Base-by-base conservation (phyloP, 208 protist genomes). In the Herpetomonas samuelpessoai region DNA sequence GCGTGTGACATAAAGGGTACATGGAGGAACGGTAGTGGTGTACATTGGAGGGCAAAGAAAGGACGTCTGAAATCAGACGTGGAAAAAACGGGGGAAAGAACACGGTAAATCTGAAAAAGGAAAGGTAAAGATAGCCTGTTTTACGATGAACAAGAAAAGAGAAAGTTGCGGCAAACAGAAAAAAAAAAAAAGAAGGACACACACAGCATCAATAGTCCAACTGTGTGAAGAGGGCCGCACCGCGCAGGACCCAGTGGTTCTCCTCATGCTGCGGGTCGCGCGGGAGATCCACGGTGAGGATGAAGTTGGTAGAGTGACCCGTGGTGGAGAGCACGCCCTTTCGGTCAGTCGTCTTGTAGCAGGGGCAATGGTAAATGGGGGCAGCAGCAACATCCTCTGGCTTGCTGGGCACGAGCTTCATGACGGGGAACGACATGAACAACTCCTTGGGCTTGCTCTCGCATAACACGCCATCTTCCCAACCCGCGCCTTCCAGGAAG, bases 281-380 rank as follows among this genome's bases (percentile, higher is more conserved):
- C 7, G 93, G 88, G 4, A 99, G 65, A 64, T 93, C 77, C 21
- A 95, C 80, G 21, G 85, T 82, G 24, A 99, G 78, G 57, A 99
- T 97, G 64, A 98, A 99, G 68, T 99, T 99, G 54, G 97, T 99
- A 25, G 92, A 98, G 71, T 98, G 97, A 21, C 98, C 98, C 1
- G 98, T 99, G 18, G 98, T 99, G 30, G 96, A 98, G 10, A 99
- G 82, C 9, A 95, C 86, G 57, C 98, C 98, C 12, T 83, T 66
- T 39, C 97, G 81, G 38, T 96, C 92, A 0, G 87, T 93, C 0
- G 95, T 98, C 74, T 98, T 97, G 88, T 98, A 99, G 68, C 96
- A 84, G 1, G 97, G 97, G 71, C 94, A 98, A 24, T 59, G 39
- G 76, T 98, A 99, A 16, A 83, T 61, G 0, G 78, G 74, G 1